phyloP scores from a whole-genome alignment of 192 early-diverging fungal genomes.

The Podila clonocystis region DNA sequence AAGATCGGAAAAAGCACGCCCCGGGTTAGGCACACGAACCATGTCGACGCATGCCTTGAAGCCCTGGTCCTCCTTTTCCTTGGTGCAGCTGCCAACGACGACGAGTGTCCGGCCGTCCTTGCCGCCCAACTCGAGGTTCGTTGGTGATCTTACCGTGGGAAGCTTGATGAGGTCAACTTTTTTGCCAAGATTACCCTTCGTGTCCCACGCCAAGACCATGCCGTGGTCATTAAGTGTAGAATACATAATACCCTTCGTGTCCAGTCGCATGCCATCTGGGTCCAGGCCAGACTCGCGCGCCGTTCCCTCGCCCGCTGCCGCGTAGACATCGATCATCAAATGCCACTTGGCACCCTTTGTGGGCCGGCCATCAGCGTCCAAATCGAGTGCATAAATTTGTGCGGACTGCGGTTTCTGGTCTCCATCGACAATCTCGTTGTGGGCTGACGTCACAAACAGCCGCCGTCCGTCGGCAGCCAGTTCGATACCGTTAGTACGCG shows the following conservation, averaged over 20 bases:
- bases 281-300: slow-evolving; percentile 14
- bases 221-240: slow-evolving; percentile 17
- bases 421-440: slow-evolving; percentile 16
- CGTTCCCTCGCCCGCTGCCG: slow-evolving; percentile 9
- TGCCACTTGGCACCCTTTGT: slow-evolving; percentile 16
- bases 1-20: slow-evolving; percentile 23
- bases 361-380: slow-evolving; percentile 12
- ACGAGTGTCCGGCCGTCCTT: slow-evolving; percentile 22
- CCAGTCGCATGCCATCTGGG: slow-evolving; percentile 24
- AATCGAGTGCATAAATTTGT: slow-evolving; percentile 17
- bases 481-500: slow-evolving; percentile 21
- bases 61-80: slow-evolving; percentile 11
- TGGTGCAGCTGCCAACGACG: slow-evolving; percentile 20
- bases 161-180: slow-evolving; percentile 15
- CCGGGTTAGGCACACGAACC: slow-evolving; percentile 21
- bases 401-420: slow-evolving; percentile 14
- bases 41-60: slow-evolving; percentile 19
- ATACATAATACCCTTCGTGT: slow-evolving; percentile 26
- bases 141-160: slow-evolving; percentile 19
- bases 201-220: slow-evolving; percentile 21
- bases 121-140: slow-evolving; percentile 20
- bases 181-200: slow-evolving; percentile 15
- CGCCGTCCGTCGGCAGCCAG: slow-evolving; percentile 15
- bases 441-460: slow-evolving; percentile 17
- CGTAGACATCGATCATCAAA: slow-evolving; percentile 20